Percentiles rank a stretch among this genome's conserved stretches.
These are phyloP conservation scores for Thermochaetoides dissita DNA, from an alignment of 2,329 filamentous ascomycete species.

Conservation along the genomic window DNA sequence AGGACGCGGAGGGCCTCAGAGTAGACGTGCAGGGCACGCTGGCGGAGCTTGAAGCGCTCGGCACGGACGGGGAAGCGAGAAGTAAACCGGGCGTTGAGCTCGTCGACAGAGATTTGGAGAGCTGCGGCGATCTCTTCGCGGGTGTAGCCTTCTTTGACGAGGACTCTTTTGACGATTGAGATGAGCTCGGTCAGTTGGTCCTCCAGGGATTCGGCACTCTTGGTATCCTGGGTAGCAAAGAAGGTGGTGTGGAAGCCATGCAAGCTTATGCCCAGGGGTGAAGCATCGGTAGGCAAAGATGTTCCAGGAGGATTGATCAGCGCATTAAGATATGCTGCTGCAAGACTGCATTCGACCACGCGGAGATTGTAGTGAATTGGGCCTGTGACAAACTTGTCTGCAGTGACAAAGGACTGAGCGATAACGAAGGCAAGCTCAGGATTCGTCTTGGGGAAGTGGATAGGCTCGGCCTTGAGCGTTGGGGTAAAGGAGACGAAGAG, in stretches of 20 bases:
- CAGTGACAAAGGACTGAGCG: conserved; percentile 83
- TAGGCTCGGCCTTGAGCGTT: conserved; percentile 57
- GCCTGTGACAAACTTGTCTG: conserved; percentile 88
- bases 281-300: conserved; percentile 59
- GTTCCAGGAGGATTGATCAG: conserved; percentile 42
- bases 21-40: conserved; percentile 84
- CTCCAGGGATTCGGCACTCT: conserved; percentile 22
- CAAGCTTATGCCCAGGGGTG: conserved; percentile 69
- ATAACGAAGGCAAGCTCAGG: conserved; percentile 85
- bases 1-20: conserved; percentile 76
- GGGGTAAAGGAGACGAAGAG: conserved; percentile 86
- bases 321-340: conserved; percentile 55
- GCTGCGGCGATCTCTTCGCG: conserved; percentile 67
- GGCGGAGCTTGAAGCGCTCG: conserved; percentile 72
- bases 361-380: conserved; percentile 93
- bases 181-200: conserved; percentile 64
- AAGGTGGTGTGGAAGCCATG: conserved; percentile 77
- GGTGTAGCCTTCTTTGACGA: conserved; percentile 74
- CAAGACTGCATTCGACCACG: conserved; percentile 88
- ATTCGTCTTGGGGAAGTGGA: conserved; percentile 67
- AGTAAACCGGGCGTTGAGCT: conserved; percentile 67
- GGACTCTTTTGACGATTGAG: conserved; percentile 51
- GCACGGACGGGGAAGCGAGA: conserved; percentile 81
- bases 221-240: conserved; percentile 42
- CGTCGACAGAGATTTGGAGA: conserved; percentile 52